Evolutionary conservation across 441 rosid species (phyloP), one percentile per base, ranked within the genome.

Genomic region (Dalechampia spathulata): DNA sequence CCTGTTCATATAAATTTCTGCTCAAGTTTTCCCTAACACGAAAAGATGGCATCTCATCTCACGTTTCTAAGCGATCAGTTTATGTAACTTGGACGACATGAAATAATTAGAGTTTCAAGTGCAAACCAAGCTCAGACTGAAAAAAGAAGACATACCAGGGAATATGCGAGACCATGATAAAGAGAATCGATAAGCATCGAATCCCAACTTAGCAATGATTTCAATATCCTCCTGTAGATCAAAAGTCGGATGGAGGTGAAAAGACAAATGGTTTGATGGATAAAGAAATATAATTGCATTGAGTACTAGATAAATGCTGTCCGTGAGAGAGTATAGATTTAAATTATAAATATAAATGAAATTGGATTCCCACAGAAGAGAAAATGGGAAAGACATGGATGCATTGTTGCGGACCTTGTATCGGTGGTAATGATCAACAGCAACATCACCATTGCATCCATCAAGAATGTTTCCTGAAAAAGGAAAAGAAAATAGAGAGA

Each of bases 121-220:
- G 30, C 48, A 8, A 51, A 27, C 42, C 23, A 41, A 16, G 46
- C 41, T 39, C 14, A 17, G 49, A 50, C 13, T 34, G 6, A 20
- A 12, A 37, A n/a, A 44, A 48, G 46, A 22, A 45, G 19, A 52
- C 75, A 60, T 72, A 90, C 97, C 95, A 15, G 94, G 95, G 57
- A 78, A 88, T 66, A 91, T 88, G 52, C 98, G 96, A 60, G 96
- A 81, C 98, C 95, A 91, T 1, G 95, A 86, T 42, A 91, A 72
- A 39, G 98, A 91, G 67, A 91, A 88, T 61, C 95, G 81, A 81
- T 91, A 91, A 67, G 91, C 98, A 48, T 58, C 64, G 61, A 91
- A 88, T 27, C 98, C 98, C 56, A 91, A 64, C 61, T 69, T 70
- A 16, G 78, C 66, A 32, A 91, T 75, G 60, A 88, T 82, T 44